Base-by-base conservation (phyloP, 257 asterid species). In the Solanum gracilifrons region DNA sequence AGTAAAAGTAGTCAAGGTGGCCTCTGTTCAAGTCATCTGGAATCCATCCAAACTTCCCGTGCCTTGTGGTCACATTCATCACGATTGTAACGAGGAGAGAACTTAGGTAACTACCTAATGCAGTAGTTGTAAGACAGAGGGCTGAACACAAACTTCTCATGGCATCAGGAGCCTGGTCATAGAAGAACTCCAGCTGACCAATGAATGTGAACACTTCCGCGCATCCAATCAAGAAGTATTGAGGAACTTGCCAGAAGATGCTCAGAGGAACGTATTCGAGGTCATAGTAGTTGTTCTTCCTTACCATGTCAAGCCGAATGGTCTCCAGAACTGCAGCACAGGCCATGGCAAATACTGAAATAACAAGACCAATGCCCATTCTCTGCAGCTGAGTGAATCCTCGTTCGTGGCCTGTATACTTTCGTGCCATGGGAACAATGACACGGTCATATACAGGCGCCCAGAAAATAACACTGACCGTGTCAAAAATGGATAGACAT, bases 201-300 rank as follows among this genome's bases (percentile, higher is more conserved):
- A 96, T 91, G 27, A 95, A 94, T 1, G 96, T 94, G 86, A 96
- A 95, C 0, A 96, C 99, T 48, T 96, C 99, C 0, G 99, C 96
- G 32, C 97, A 93, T 4, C 98, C 99, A 9, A 96, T 89, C 18
- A 96, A 82, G n/a, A 96, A 93, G 60, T 96, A 96, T 62, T 93
- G 96, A 1, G 99, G 99, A 1, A 94, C 96, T 86, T 95, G 99
- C 99, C 99, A 96, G 69, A 96, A 96, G 39, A 96, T 95, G 0
- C 98, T 87, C 90, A 95, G 94, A 1, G 98, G 98, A n/a, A 95
- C 85, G 5, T 88, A 91, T 87, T 90, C 60, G 0, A 60, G 60
- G 64, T 94, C 98, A 18, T 96, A 96, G 84, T 84, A 92, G 72
- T 91, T 58, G 20, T 94, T 86, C 51, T 71, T 84, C 41, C 92